Conservation (phyloP, 1,284 basidiomycete genomes). For the Sparassis latifolia region DNA sequence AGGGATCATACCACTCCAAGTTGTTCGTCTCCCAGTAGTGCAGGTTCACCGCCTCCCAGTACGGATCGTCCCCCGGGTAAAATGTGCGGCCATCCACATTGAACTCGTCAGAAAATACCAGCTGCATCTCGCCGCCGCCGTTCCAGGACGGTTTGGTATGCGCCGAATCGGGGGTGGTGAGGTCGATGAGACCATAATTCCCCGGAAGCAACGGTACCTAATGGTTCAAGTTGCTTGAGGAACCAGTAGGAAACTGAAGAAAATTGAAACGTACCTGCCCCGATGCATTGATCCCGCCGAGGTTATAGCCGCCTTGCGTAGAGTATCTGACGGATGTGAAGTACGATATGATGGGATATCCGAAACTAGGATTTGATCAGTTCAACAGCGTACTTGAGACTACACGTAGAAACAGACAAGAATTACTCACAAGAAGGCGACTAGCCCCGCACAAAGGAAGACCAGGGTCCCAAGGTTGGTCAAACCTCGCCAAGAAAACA, state of each 20-base stretch:
- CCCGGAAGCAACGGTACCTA: slow-evolving; percentile 27
- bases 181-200: slow-evolving; percentile 42
- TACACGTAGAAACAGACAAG: background rate
- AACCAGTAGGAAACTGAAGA: no score
- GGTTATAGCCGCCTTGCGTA: slow-evolving; percentile 36
- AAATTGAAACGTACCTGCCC: slow-evolving; percentile 30
- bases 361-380: slow-evolving; percentile 24
- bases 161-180: slow-evolving; percentile 41
- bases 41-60: slow-evolving; percentile 65
- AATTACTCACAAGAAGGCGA: slow-evolving; percentile 30
- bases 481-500: slow-evolving; percentile 26
- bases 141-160: slow-evolving; percentile 32
- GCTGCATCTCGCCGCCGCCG: slow-evolving; percentile 35
- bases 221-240: no score
- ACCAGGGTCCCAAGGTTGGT: slow-evolving; percentile 28
- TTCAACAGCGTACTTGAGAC: background rate
- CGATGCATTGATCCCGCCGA: slow-evolving; percentile 46
- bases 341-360: slow-evolving; percentile 47
- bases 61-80: slow-evolving; percentile 47
- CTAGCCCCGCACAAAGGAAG: slow-evolving; percentile 25
- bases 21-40: slow-evolving; percentile 62
- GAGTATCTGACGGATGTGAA: slow-evolving; percentile 25
- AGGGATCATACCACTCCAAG: slow-evolving; percentile 59
- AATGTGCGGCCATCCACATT: slow-evolving; percentile 53
- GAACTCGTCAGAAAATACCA: slow-evolving; percentile 71